These are phyloP conservation scores for Lepidopterella palustris DNA, from an alignment of 495 filamentous ascomycete genomes.

Conservation along the genomic window DNA sequence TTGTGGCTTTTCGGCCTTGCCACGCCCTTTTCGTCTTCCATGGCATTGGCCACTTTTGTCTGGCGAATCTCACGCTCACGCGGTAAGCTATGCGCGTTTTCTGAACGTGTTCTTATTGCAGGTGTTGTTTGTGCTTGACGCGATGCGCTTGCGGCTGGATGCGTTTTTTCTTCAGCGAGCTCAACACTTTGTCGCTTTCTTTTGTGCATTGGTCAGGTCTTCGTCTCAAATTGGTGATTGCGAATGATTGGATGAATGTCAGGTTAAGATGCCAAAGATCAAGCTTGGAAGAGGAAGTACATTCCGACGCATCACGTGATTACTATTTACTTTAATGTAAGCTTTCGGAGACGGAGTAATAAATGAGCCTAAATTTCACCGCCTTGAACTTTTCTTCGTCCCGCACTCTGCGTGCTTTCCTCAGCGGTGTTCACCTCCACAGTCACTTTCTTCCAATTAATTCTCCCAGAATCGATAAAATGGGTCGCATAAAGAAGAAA, in stretches of 20 bases:
- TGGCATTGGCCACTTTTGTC: not conserved
- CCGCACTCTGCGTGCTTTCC: constrained; percentile 1
- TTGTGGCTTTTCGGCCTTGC: not conserved
- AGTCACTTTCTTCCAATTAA: not conserved
- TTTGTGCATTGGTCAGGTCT: no score
- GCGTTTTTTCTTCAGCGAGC: no score
- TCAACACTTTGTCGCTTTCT: no score
- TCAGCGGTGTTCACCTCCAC: not conserved
- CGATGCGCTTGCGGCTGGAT: no score
- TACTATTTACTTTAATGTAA: no score
- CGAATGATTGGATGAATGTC: no score
- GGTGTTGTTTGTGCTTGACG: no score
- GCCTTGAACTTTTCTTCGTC: constrained; percentile 24
- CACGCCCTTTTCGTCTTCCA: not conserved
- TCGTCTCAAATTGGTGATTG: no score
- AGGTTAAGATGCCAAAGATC: no score
- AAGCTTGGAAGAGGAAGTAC: no score
- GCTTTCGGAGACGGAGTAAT: constrained; percentile 9
- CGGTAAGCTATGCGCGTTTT: not conserved
- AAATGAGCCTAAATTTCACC: constrained; percentile 1
- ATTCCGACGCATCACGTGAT: no score
- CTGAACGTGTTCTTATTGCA: no score
- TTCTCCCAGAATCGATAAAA: not conserved
- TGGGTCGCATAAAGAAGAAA: constrained; percentile 76
- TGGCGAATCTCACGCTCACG: not conserved